A percentile compares a stretch with the other conserved stretches of the same genome.
Conservation (phyloP, 495 filamentous ascomycete genomes). For the Aspergillus leporis region DNA sequence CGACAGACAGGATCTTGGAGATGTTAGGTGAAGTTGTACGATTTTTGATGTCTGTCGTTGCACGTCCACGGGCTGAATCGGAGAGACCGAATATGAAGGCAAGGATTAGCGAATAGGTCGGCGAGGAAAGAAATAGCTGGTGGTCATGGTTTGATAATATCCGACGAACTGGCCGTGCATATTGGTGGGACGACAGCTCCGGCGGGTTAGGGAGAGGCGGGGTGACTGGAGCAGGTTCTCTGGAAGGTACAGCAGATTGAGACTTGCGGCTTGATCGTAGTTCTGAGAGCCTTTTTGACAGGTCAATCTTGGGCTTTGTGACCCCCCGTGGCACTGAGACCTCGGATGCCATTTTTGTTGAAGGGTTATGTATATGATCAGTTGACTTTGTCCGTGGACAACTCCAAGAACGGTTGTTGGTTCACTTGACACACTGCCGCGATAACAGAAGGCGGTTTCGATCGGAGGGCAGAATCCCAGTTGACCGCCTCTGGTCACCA, state of each 20-base stretch:
- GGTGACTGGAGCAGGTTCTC: slow-evolving; percentile 68
- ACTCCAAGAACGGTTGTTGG: not conserved
- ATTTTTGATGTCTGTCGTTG: slow-evolving; percentile 65
- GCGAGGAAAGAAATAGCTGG: slow-evolving; percentile 74
- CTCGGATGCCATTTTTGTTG: slow-evolving; percentile 35
- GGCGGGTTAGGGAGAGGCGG: slow-evolving; percentile 71
- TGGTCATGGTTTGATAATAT: slow-evolving; percentile 83
- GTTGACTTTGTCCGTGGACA: not conserved
- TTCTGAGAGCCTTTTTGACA: slow-evolving; percentile 65
- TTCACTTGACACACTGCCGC: not conserved
- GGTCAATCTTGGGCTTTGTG: slow-evolving; percentile 50
- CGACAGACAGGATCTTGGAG: slow-evolving; percentile 64
- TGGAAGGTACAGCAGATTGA: slow-evolving; percentile 48
- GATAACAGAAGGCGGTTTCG: slow-evolving; percentile 11
- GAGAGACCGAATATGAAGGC: slow-evolving; percentile 85
- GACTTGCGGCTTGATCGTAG: slow-evolving; percentile 61
- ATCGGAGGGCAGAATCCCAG: slow-evolving; percentile 7
- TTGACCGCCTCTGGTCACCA: slow-evolving; percentile 10
- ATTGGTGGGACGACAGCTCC: slow-evolving; percentile 60
- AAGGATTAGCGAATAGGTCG: slow-evolving; percentile 73
- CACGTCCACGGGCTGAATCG: slow-evolving; percentile 74
- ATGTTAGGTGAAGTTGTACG: slow-evolving; percentile 56
- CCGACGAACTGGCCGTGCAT: slow-evolving; percentile 66
- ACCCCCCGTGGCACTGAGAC: slow-evolving; percentile 16
- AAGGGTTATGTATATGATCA: slow-evolving; percentile 8